Percentiles rank a stretch among this genome's conserved stretches.
Evolutionary conservation across 164 flowering plant species (phyloP).

Genomic region (Brasenia schreberi): DNA sequence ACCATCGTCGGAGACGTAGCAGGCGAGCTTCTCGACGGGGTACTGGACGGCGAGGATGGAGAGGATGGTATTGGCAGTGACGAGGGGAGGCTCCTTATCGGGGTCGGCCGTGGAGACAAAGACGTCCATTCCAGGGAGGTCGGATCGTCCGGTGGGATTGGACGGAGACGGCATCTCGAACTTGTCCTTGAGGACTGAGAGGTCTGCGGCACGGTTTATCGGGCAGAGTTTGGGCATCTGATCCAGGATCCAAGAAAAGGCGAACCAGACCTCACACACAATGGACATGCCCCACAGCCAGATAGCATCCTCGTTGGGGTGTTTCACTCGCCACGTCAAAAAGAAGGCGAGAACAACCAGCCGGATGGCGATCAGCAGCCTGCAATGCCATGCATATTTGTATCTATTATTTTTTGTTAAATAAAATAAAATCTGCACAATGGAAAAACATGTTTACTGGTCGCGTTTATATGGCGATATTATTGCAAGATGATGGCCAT

Average conservation of each 20-base stretch:
- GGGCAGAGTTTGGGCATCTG: slow-evolving; percentile 69
- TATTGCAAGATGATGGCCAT: too few species aligned
- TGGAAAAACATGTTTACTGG: too few species aligned
- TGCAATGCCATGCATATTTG: slow-evolving; percentile 3
- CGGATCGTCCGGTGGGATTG: slow-evolving; percentile 67
- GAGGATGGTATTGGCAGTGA: slow-evolving; percentile 71
- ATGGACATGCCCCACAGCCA: slow-evolving; percentile 79
- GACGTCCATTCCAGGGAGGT: slow-evolving; percentile 62
- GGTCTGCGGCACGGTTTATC: slow-evolving; percentile 51
- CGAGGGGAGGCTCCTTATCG: slow-evolving; percentile 74
- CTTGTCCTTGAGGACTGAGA: slow-evolving; percentile 44
- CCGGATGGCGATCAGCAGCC: slow-evolving; percentile 39
- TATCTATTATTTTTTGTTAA: neutral
- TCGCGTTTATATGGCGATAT: too few species aligned
- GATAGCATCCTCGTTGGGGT: slow-evolving; percentile 53
- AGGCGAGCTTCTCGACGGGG: slow-evolving; percentile 67
- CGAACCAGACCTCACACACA: slow-evolving; percentile 71
- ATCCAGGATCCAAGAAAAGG: slow-evolving; percentile 78
- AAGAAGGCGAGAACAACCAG: slow-evolving; percentile 39
- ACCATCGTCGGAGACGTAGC: slow-evolving; percentile 77
- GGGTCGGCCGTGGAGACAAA: slow-evolving; percentile 88
- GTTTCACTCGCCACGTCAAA: slow-evolving; percentile 47
- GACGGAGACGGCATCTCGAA: slow-evolving; percentile 60
- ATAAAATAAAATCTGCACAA: too few species aligned
- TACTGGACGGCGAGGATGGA: slow-evolving; percentile 66